Percentiles rank a stretch among this genome's conserved stretches.
These are phyloP conservation scores for Plantago elongata DNA, from an alignment of 257 asterid genomes.

Conservation along the genomic window DNA sequence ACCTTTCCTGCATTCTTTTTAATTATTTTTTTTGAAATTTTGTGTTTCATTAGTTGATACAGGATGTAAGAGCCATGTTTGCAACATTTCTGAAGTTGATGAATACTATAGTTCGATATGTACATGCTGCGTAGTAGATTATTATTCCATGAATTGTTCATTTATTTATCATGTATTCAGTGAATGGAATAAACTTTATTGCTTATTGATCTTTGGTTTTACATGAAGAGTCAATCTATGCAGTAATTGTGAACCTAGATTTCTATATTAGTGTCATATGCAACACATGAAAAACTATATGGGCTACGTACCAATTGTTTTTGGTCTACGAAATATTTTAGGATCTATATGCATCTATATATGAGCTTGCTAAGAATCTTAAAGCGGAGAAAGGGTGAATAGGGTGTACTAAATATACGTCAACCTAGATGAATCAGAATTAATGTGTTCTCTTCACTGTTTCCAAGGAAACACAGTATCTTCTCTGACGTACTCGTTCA, in stretches of 20 bases:
- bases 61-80: not conserved
- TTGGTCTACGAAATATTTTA: not conserved
- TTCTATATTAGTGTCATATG: too few relatives aligned
- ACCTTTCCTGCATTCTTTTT: too few relatives aligned
- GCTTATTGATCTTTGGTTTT: not conserved
- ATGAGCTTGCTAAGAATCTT: not conserved
- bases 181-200: not conserved
- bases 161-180: not conserved
- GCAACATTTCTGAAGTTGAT: not conserved
- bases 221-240: not conserved
- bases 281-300: too few relatives aligned
- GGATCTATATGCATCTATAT: not conserved
- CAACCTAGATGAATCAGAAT: not conserved
- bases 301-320: too few relatives aligned
- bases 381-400: too few relatives aligned
- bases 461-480: not conserved
- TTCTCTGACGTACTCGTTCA: not conserved
- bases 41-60: not conserved
- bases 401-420: too few relatives aligned
- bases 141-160: not conserved
- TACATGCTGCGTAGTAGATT: not conserved
- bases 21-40: too few relatives aligned
- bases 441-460: not conserved
- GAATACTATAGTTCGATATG: not conserved
- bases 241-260: not conserved